A percentile compares a stretch with the other conserved stretches of the same genome.
Conservation (phyloP, 768 basidiomycete genomes). For the Crucibulum laeve region DNA sequence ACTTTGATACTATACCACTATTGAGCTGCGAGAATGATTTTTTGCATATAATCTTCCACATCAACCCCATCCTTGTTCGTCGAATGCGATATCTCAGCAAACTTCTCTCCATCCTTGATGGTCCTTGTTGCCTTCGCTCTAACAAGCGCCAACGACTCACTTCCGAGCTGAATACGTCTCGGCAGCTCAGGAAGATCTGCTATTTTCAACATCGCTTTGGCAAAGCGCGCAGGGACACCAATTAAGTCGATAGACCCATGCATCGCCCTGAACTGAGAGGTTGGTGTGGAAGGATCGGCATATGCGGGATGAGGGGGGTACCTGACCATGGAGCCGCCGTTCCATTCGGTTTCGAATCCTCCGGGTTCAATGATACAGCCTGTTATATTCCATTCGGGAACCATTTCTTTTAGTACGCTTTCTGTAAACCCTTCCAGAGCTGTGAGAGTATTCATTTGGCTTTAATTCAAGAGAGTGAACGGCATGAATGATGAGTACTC, state of each 20-base stretch:
- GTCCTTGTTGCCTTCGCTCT: slow-evolving; percentile 20
- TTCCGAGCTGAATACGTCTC: slow-evolving; percentile 17
- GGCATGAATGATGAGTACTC: neutral
- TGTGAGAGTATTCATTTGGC: too few relatives aligned
- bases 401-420: slow-evolving; percentile 27
- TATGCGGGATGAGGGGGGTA: slow-evolving; percentile 18
- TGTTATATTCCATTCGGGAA: slow-evolving; percentile 37
- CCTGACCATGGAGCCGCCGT: slow-evolving; percentile 6
- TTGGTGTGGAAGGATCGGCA: slow-evolving; percentile 10
- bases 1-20: too few relatives aligned
- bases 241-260: slow-evolving; percentile 1
- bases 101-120: slow-evolving; percentile 33
- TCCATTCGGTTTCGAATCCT: slow-evolving; percentile 19
- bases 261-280: slow-evolving; percentile 2
- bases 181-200: slow-evolving; percentile 14
- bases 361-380: slow-evolving; percentile 16
- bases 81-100: slow-evolving; percentile 25
- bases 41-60: neutral
- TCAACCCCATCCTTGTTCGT: neutral
- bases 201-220: slow-evolving; percentile 10
- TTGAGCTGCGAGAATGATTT: neutral
- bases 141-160: slow-evolving; percentile 14
- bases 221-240: slow-evolving; percentile 13
- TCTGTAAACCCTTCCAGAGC: slow-evolving; percentile 30
- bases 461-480: neutral